These are phyloP conservation scores for Colletotrichum caudatum DNA, from an alignment of 2,329 filamentous ascomycete species.

Conservation along the genomic window DNA sequence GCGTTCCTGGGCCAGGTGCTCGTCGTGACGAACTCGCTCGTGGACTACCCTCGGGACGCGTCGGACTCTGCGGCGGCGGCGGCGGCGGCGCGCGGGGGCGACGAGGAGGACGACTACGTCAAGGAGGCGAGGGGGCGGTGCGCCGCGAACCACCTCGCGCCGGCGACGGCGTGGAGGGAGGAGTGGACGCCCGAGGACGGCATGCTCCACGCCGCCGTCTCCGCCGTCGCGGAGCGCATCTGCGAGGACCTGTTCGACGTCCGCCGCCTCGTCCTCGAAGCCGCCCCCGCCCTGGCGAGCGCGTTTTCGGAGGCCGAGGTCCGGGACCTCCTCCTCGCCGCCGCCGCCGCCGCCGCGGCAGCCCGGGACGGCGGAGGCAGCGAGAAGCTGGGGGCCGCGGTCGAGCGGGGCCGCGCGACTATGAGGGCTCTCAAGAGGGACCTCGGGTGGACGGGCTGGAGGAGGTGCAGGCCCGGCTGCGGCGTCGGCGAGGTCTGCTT, in stretches of 20 bases:
- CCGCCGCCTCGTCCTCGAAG: slow-evolving; percentile 7
- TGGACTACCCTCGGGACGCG: slow-evolving; percentile 54
- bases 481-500: slow-evolving; percentile 66
- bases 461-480: slow-evolving; percentile 64
- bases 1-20: slow-evolving; percentile 54
- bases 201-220: slow-evolving; percentile 59
- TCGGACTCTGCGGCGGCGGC: not conserved
- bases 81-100: not conserved
- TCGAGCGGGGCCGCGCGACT: slow-evolving; percentile 30
- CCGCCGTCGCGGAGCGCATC: slow-evolving; percentile 53
- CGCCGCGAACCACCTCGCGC: slow-evolving; percentile 57
- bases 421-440: slow-evolving; percentile 56
- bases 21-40: slow-evolving; percentile 55
- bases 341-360: not conserved
- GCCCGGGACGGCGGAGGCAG: not conserved
- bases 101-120: slow-evolving; percentile 47
- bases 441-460: slow-evolving; percentile 72
- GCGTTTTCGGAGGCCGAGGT: slow-evolving; percentile 6
- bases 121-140: slow-evolving; percentile 60
- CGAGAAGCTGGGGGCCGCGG: not conserved
- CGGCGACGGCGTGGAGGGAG: slow-evolving; percentile 43
- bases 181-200: slow-evolving; percentile 56
- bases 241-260: slow-evolving; percentile 48
- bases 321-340: not conserved
- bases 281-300: slow-evolving; percentile 12